Base-by-base conservation (phyloP, 169 alveolate genomes). In the Neospora caninum region DNA sequence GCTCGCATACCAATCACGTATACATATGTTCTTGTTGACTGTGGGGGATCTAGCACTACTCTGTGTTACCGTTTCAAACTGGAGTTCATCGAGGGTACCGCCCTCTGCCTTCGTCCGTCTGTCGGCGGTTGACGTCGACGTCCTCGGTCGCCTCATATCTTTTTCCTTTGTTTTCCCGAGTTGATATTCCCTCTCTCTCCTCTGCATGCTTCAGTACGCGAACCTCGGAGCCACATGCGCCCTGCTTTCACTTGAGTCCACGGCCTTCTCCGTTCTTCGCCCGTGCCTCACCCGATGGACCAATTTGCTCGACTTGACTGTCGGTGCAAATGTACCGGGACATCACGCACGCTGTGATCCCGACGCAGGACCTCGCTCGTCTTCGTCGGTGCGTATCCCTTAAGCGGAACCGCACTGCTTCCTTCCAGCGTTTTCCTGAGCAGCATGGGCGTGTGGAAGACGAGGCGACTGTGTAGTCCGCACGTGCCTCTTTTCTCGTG, bases 181-280 rank as follows among this genome's bases (percentile, higher is more conserved):
- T 64, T 10, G 27, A 7, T 7, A 10, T 53, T 64, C 43, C 45
- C 45, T 78, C 13, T 78, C 0, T 78, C 7, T 34, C 31, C 58
- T 49, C 27, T 49, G 9, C 9, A 13, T 49, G 58, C 58, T 49
- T 13, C 87, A 78, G 87, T 78, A 78, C 43, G 42, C 43, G 25
- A 78, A 34, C 87, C 53, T 78, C 41, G 87, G 87, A 34, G 87
- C 87, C 53, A 20, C 45, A 34, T 78, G 87, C 87, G 87, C 87
- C 7, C 45, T 78, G 43, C 87, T 78, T 39, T 78, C 53, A 0
- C 53, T 78, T 45, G 87, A 22, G 45, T 78, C 87, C 45, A 22
- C 27, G 34, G 29, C 53, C 87, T 34, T 34, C 45, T 16, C 87
- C 20, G 87, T 78, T 22, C 34, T 39, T 39, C 87, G 39, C 42